Base-by-base conservation (phyloP, 345 rosid genomes). In the Draba incana region DNA sequence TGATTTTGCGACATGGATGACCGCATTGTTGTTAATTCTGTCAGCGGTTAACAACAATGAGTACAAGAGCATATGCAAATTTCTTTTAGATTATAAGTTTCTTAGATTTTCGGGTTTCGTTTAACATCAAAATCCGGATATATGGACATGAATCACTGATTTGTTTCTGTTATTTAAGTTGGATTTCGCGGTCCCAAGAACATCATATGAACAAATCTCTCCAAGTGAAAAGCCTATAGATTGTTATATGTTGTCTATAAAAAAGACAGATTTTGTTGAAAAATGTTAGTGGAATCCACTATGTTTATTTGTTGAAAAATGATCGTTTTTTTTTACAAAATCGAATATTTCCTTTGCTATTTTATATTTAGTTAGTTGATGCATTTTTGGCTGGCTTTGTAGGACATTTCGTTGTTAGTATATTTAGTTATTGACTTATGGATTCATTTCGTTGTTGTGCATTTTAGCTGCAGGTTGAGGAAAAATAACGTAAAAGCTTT, bases 1-100 rank as follows among this genome's bases (percentile, higher is more conserved):
- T 45, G 97, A 94, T 71, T 94, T 91, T 2, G 88, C 85, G 58
- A 85, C 96, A 74, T 86, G 89, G 59, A 94, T 84, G 20, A 94
- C 92, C 97, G 86, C 59, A 55, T 41, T 20, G 48, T 56, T 38
- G 55, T 41, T 28, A 6, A 20, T 9, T 60, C 67, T 28, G 37
- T 70, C 14, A 69, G 57, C 13, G 5, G 12, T 25, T 70, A 20
- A 20, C 20, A 20, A 20, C 20, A 20, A 20, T 20, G 20, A 20
- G 20, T 20, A 20, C 20, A 20, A 20, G 20, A 20, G 20, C 20
- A 20, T 20, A 20, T 20, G 20, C 87, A 48, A 97, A 92, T 85
- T 92, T 92, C 80, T 77, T 90, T 41, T 92, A 71, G 20, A 35
- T 51, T 66, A 62, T 71, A 70, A 14, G 71, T 48, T 53, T 57